A percentile compares a stretch with the other conserved stretches of the same genome.
Conservation (phyloP, 208 protist species). For the Trypanosoma scelopori region DNA sequence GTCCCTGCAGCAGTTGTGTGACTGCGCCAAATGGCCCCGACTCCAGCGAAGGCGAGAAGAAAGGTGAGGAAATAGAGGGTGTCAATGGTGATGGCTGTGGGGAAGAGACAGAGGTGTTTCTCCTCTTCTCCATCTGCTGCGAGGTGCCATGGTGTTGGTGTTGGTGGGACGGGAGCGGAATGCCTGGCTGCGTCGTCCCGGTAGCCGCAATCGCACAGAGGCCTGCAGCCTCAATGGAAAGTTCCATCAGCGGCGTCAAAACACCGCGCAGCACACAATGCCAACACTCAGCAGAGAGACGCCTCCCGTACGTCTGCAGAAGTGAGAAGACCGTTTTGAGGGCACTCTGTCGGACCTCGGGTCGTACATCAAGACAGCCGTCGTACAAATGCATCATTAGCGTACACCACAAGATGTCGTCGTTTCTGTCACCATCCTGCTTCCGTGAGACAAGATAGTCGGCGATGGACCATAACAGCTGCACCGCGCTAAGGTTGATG, state of each 20-base stretch:
- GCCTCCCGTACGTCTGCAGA: constrained; percentile 71
- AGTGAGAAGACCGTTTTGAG: constrained; percentile 83
- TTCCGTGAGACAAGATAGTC: constrained; percentile 57
- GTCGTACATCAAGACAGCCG: constrained; percentile 43
- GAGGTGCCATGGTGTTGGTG: background rate
- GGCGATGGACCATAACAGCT: constrained; percentile 83
- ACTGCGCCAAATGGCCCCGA: background rate
- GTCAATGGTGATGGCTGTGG: background rate
- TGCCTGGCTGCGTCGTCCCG: too few relatives aligned
- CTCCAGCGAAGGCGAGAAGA: background rate
- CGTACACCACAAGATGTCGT: constrained; percentile 35
- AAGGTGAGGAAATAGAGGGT: background rate
- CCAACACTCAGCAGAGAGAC: constrained; percentile 59
- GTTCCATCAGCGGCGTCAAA: constrained; percentile 51
- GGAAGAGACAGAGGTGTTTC: background rate
- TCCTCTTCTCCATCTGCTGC: background rate
- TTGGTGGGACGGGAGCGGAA: background rate
- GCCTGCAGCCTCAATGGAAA: constrained; percentile 32
- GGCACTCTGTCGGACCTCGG: constrained; percentile 82
- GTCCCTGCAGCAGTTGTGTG: background rate
- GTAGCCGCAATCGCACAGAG: constrained; percentile 25
- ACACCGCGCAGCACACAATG: constrained; percentile 48
- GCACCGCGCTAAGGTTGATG: constrained; percentile 83
- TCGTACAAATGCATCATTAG: constrained; percentile 60
- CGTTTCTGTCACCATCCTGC: background rate